These are phyloP conservation scores for Pseudopediastrum boryanum DNA, from an alignment of 139 green algal species.

Conservation along the genomic window DNA sequence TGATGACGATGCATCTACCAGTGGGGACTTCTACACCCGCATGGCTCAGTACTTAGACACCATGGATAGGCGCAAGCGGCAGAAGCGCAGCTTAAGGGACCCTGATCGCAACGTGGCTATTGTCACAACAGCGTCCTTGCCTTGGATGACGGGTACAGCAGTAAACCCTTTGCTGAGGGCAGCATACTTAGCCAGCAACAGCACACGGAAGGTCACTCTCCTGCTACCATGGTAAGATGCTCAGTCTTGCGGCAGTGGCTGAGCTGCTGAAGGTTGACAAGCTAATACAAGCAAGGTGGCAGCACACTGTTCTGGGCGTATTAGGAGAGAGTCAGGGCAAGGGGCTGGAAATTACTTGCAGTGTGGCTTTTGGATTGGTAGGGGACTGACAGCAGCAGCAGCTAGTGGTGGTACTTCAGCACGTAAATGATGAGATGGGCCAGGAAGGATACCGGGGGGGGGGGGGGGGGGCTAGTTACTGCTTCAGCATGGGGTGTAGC, in stretches of 20 bases:
- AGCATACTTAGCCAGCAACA: slow-evolving; percentile 88
- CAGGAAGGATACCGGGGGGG: too few relatives aligned
- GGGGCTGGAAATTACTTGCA: too few relatives aligned
- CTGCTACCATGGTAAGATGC: slow-evolving; percentile 52
- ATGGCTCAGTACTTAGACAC: slow-evolving; percentile 50
- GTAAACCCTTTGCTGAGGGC: slow-evolving; percentile 98
- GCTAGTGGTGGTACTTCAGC: background rate
- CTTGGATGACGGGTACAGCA: slow-evolving; percentile 98
- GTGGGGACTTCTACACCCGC: slow-evolving; percentile 32
- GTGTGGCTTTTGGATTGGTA: too few relatives aligned
- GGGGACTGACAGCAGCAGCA: background rate
- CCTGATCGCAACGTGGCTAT: slow-evolving; percentile 89
- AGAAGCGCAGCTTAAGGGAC: slow-evolving; percentile 68
- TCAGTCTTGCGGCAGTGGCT: background rate
- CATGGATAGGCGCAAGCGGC: slow-evolving; percentile 34
- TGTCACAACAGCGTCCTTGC: slow-evolving; percentile 95
- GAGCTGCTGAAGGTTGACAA: background rate
- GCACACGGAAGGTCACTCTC: slow-evolving; percentile 66
- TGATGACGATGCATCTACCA: too few relatives aligned
- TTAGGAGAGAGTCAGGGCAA: too few relatives aligned
- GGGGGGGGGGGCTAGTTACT: too few relatives aligned
- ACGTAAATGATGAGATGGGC: too few relatives aligned
- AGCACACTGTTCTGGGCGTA: too few relatives aligned
- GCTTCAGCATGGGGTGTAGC: too few relatives aligned
- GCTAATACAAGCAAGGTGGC: too few relatives aligned